A percentile compares a stretch with the other conserved stretches of the same genome.
Evolutionary conservation across 208 protist species (phyloP).

Genomic region (Porcisia deanei): DNA sequence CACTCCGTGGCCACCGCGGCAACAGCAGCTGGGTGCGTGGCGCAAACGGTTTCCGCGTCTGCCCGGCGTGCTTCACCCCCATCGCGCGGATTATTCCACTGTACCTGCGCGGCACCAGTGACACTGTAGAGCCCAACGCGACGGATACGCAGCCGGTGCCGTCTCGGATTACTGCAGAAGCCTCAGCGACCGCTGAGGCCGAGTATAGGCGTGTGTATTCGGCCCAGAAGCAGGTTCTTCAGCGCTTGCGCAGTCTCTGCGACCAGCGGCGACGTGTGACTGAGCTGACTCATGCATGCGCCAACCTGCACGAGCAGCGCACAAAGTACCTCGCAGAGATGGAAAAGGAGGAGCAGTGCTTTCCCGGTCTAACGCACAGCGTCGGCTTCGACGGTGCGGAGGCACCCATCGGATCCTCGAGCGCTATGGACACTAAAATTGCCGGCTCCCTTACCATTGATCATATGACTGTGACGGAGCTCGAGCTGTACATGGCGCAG

Average conservation of each 20-base stretch:
- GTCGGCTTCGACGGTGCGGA: conserved; percentile 9
- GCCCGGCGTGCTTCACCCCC: conserved; percentile 46
- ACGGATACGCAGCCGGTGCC: not conserved
- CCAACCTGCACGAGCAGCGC: conserved; percentile 57
- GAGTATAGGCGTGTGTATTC: conserved; percentile 33
- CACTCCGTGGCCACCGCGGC: not conserved
- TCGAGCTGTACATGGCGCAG: conserved; percentile 73
- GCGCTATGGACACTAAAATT: not conserved
- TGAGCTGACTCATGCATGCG: conserved; percentile 57
- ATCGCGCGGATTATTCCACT: conserved; percentile 58
- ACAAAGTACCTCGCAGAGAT: conserved; percentile 42
- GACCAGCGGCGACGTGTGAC: conserved; percentile 42
- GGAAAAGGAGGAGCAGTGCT: conserved; percentile 52
- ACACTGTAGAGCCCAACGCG: not conserved
- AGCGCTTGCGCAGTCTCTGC: conserved; percentile 44
- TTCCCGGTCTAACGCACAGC: conserved; percentile 28
- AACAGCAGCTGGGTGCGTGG: not conserved
- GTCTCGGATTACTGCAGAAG: not conserved
- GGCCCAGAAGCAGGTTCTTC: conserved; percentile 53
- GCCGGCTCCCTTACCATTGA: conserved; percentile 30
- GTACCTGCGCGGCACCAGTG: conserved; percentile 34
- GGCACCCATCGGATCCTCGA: not conserved
- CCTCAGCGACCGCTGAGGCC: conserved; percentile 13
- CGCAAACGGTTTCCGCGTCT: conserved; percentile 27
- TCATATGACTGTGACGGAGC: conserved; percentile 68